Conservation (phyloP, 495 filamentous ascomycete species). For the Aspergillus carlsbadensis region DNA sequence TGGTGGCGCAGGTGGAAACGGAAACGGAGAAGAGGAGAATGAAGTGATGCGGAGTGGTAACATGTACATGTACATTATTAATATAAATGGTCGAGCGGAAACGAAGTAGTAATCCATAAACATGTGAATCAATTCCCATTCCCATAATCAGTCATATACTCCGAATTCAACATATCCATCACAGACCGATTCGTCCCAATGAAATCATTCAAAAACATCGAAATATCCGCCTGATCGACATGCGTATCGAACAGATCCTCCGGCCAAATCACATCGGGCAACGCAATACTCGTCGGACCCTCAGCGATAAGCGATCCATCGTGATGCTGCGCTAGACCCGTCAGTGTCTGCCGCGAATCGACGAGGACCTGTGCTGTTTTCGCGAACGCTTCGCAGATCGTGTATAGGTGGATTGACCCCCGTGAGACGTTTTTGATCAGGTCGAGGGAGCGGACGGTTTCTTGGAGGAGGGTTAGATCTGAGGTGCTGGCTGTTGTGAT, state of each 20-base stretch:
- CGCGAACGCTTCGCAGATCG: slow-evolving; percentile 25
- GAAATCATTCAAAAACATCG: slow-evolving; percentile 29
- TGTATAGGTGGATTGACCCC: slow-evolving; percentile 22
- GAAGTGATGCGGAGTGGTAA: no score
- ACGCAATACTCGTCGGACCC: slow-evolving; percentile 20
- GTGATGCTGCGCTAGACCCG: slow-evolving; percentile 22
- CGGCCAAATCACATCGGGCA: slow-evolving; percentile 26
- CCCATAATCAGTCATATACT: slow-evolving; percentile 15
- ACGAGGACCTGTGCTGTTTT: slow-evolving; percentile 25
- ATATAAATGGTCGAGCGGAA: no score
- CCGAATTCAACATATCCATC: slow-evolving; percentile 26
- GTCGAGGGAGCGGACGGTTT: slow-evolving; percentile 23
- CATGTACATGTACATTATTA: background rate
- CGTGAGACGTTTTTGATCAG: slow-evolving; percentile 25
- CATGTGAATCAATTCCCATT: no score
- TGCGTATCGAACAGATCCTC: slow-evolving; percentile 19
- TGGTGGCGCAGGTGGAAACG: no score
- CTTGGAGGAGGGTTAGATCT: slow-evolving; percentile 22
- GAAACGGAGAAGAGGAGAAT: no score
- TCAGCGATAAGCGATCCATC: slow-evolving; percentile 21
- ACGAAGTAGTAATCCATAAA: no score
- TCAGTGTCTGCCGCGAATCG: slow-evolving; percentile 22
- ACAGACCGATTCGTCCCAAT: slow-evolving; percentile 24
- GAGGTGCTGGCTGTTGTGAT: slow-evolving; percentile 21
- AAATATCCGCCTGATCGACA: slow-evolving; percentile 24